Conservation (phyloP, 805 yeast species). For the Wickerhamiella siamensis region DNA sequence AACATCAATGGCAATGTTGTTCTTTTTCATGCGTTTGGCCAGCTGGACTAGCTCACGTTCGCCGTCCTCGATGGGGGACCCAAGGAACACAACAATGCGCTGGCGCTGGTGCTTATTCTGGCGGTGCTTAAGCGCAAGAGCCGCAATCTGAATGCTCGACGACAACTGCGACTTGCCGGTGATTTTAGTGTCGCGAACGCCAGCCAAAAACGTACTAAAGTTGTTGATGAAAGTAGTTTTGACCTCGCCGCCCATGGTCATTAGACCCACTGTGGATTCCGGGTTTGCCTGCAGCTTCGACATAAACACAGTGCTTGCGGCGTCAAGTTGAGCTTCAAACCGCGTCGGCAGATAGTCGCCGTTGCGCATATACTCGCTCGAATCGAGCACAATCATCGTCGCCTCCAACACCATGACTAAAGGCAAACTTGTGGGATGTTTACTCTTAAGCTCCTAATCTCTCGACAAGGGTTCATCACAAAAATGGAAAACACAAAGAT, state of each 20-base stretch:
- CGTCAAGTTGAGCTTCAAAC: constrained; percentile 82
- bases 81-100: constrained; percentile 79
- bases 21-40: constrained; percentile 88
- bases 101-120: constrained; percentile 87
- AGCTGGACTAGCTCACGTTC: constrained; percentile 63
- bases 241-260: constrained; percentile 86
- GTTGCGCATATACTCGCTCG: constrained; percentile 89
- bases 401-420: constrained; percentile 81
- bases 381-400: constrained; percentile 87
- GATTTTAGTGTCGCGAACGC: constrained; percentile 63
- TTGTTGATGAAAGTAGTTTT: constrained; percentile 77
- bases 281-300: constrained; percentile 81
- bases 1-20: constrained; percentile 76
- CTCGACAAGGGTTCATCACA: no score
- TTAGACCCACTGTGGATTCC: constrained; percentile 82
- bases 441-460: neutral
- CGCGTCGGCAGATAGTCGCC: constrained; percentile 86
- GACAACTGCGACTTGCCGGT: constrained; percentile 54
- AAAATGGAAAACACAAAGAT: neutral
- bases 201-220: constrained; percentile 71
- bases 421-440: neutral
- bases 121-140: constrained; percentile 86
- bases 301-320: constrained; percentile 75
- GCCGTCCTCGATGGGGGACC: constrained; percentile 61
- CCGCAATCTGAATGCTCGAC: constrained; percentile 86